A percentile compares a stretch with the other conserved stretches of the same genome.
These are phyloP conservation scores for Xerocomus nothofagi DNA, from an alignment of 1,284 basidiomycete genomes.

Conservation along the genomic window DNA sequence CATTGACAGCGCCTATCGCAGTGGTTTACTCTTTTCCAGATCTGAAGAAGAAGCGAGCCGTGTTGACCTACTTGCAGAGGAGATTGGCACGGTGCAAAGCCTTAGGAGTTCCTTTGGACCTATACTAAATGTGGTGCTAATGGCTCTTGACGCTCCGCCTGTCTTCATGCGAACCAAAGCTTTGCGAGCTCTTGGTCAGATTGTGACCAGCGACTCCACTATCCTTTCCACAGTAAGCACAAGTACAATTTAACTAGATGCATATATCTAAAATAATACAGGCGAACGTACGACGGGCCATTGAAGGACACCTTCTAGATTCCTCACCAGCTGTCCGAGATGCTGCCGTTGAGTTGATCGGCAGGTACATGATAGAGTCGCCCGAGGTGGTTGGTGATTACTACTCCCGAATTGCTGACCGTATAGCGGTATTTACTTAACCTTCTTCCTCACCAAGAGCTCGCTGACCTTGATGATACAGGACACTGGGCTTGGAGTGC, in stretches of 20 bases:
- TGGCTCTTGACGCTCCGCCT: constrained; percentile 74
- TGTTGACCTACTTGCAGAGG: constrained; percentile 69
- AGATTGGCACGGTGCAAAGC: constrained; percentile 72
- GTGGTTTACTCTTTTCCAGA: constrained; percentile 36
- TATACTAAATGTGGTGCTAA: constrained; percentile 74
- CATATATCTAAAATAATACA: constrained; percentile 32
- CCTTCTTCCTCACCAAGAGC: background rate
- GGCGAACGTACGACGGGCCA: constrained; percentile 75
- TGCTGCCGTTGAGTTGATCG: constrained; percentile 92
- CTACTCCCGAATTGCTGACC: constrained; percentile 81
- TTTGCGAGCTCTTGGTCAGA: constrained; percentile 79
- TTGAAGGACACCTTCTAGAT: constrained; percentile 88
- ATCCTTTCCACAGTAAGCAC: constrained; percentile 69
- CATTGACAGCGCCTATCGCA: background rate
- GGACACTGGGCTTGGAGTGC: constrained; percentile 91
- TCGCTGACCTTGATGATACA: constrained; percentile 32
- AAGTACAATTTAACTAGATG: background rate
- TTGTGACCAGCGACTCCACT: constrained; percentile 84
- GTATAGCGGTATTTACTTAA: constrained; percentile 70
- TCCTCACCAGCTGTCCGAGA: constrained; percentile 93
- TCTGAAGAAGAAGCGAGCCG: constrained; percentile 66
- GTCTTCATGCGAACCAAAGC: constrained; percentile 92
- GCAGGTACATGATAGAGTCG: constrained; percentile 90
- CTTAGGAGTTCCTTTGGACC: constrained; percentile 78
- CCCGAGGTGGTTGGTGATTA: constrained; percentile 84